A percentile compares a stretch with the other conserved stretches of the same genome.
Conservation (phyloP, 352 stramenopile genomes). For the Globisporangium cystogenes region DNA sequence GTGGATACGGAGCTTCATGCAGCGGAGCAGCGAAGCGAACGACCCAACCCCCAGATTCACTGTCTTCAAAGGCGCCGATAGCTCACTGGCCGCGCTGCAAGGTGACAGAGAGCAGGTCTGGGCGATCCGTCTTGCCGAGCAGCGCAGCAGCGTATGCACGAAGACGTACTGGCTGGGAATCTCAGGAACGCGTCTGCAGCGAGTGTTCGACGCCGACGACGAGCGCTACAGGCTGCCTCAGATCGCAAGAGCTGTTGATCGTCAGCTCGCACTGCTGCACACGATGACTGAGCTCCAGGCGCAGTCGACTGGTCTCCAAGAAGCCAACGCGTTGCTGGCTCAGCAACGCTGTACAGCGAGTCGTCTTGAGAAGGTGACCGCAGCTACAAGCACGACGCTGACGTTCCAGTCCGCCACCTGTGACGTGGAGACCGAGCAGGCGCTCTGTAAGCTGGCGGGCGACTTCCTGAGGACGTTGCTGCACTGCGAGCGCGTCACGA, state of each 20-base stretch:
- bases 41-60: background rate
- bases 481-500: conserved; percentile 1
- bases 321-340: background rate
- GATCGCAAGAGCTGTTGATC: background rate
- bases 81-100: background rate
- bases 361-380: background rate
- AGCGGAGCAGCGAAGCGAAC: background rate
- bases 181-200: conserved; percentile 1
- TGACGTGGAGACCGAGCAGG: conserved; percentile 1
- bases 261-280: conserved; percentile 6
- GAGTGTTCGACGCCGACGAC: conserved; percentile 8
- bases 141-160: background rate
- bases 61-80: background rate
- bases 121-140: background rate
- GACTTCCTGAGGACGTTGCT: conserved; percentile 11
- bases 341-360: background rate
- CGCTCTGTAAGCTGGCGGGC: background rate
- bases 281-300: background rate
- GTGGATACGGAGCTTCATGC: conserved; percentile 3
- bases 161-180: conserved; percentile 5
- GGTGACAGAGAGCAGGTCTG: conserved; percentile 4
- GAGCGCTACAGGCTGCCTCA: conserved; percentile 9
- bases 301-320: background rate
- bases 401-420: conserved; percentile 3
- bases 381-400: background rate